Evolutionary conservation across 2,329 filamentous ascomycete genomes (phyloP).

Genomic region (Aspergillus udagawae): DNA sequence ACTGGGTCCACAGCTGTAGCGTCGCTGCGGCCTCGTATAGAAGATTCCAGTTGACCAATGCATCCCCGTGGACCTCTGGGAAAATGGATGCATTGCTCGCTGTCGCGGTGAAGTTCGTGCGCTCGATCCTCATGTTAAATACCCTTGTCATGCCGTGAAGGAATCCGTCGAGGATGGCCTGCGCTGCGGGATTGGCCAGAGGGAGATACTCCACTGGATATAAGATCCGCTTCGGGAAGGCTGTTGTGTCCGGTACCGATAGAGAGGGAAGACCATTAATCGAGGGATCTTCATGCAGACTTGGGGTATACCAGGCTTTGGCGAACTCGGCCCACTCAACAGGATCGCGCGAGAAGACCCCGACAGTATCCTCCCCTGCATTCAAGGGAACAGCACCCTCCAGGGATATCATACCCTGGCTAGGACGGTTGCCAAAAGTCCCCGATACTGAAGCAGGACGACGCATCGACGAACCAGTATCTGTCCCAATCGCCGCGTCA

Average conservation of each 20-base stretch:
- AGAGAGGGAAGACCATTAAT: slow-evolving; percentile 4
- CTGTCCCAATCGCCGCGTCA: slow-evolving; percentile 36
- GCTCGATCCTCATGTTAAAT: slow-evolving; percentile 23
- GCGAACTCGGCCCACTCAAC: slow-evolving; percentile 10
- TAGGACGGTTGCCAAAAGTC: slow-evolving; percentile 45
- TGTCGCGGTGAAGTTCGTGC: slow-evolving; percentile 16
- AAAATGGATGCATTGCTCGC: slow-evolving; percentile 6
- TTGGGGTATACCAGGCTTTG: slow-evolving; percentile 10
- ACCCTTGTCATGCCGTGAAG: slow-evolving; percentile 10
- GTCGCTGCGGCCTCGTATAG: not conserved
- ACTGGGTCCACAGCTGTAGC: slow-evolving; percentile 5
- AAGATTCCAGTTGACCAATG: slow-evolving; percentile 1
- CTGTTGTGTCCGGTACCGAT: not conserved
- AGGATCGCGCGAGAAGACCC: slow-evolving; percentile 35
- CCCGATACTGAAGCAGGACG: slow-evolving; percentile 43
- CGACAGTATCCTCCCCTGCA: slow-evolving; percentile 40
- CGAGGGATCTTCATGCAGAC: slow-evolving; percentile 2
- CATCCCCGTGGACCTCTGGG: not conserved
- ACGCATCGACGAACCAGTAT: slow-evolving; percentile 47
- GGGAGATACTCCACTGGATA: slow-evolving; percentile 18
- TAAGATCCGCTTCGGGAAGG: slow-evolving; percentile 14
- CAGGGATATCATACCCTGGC: slow-evolving; percentile 38
- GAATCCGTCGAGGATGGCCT: slow-evolving; percentile 7
- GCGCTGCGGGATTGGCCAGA: slow-evolving; percentile 15
- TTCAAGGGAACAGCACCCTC: slow-evolving; percentile 43